phyloP scores from a whole-genome alignment of 1,284 basidiomycete genomes.

The Ganoderma sinense region DNA sequence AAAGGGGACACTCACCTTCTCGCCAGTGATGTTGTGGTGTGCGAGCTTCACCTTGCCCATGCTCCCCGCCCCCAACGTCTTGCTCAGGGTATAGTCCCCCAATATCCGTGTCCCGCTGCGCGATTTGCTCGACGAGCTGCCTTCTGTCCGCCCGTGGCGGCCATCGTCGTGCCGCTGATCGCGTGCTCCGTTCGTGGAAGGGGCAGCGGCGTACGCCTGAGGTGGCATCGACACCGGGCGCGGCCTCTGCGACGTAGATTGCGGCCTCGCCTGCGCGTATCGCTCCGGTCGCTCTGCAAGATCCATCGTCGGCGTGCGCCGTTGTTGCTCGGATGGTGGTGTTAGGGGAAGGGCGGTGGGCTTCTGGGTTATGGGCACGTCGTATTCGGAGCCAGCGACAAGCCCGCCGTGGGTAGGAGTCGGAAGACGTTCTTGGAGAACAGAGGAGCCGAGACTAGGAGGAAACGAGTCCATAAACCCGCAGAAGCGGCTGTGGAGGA shows the following conservation, averaged over 20 bases:
- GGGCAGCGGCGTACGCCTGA: slow-evolving; percentile 50
- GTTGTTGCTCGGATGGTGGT: slow-evolving; percentile 32
- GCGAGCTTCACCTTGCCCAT: slow-evolving; percentile 99
- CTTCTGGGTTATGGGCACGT: slow-evolving; percentile 48
- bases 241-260: slow-evolving; percentile 48
- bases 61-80: slow-evolving; percentile 96
- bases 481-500: slow-evolving; percentile 21
- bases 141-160: slow-evolving; percentile 41
- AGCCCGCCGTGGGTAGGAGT: slow-evolving; percentile 69
- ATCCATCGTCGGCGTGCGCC: slow-evolving; percentile 25
- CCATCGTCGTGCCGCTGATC: slow-evolving; percentile 39
- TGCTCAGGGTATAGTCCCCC: slow-evolving; percentile 96
- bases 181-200: slow-evolving; percentile 34
- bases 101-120: slow-evolving; percentile 69
- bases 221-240: slow-evolving; percentile 77
- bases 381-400: slow-evolving; percentile 64
- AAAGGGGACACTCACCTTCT: slow-evolving; percentile 72
- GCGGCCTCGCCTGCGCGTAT: slow-evolving; percentile 37
- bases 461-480: slow-evolving; percentile 47
- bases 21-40: slow-evolving; percentile 87
- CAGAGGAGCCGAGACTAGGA: slow-evolving; percentile 40
- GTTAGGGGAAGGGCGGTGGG: slow-evolving; percentile 21
- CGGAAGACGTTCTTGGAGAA: slow-evolving; percentile 51
- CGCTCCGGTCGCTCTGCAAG: slow-evolving; percentile 22
- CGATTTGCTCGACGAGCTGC: slow-evolving; percentile 41